Conservation (phyloP, 169 alveolate species). For the Perkinsus marinus region DNA sequence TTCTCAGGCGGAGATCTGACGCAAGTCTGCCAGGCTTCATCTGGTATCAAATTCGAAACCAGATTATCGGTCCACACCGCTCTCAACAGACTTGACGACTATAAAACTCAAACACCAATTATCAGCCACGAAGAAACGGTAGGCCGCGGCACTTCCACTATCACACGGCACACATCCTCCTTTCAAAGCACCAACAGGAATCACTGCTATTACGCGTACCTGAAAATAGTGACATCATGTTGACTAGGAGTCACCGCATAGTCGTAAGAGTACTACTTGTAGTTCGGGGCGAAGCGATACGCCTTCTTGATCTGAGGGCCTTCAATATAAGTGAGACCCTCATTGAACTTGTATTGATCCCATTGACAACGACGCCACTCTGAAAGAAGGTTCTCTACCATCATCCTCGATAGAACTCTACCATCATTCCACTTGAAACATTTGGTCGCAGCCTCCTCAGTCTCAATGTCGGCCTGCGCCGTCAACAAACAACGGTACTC, state of each 20-base stretch:
- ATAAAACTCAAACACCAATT: neutral
- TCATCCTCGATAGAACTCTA: neutral
- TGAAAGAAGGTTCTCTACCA: neutral
- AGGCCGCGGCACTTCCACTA: neutral
- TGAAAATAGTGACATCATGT: neutral
- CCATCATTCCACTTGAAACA: neutral
- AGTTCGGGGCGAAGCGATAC: neutral
- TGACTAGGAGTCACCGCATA: neutral
- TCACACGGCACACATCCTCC: too few relatives aligned
- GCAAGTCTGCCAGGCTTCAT: too few relatives aligned
- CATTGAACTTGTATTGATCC: neutral
- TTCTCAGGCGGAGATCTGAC: too few relatives aligned
- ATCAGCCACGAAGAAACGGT: neutral
- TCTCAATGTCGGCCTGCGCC: neutral
- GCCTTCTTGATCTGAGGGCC: neutral
- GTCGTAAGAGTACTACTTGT: neutral
- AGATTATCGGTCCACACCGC: too few relatives aligned
- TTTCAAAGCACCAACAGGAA: too few relatives aligned
- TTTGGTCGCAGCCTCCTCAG: neutral
- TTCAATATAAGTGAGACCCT: neutral
- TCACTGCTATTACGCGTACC: neutral
- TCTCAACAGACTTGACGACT: neutral
- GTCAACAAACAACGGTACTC: neutral
- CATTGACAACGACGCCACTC: neutral
- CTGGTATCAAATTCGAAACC: too few relatives aligned